Percentiles rank a stretch among this genome's conserved stretches.
These are phyloP conservation scores for Solanum arcanum DNA, from an alignment of 257 asterid species.

Conservation along the genomic window DNA sequence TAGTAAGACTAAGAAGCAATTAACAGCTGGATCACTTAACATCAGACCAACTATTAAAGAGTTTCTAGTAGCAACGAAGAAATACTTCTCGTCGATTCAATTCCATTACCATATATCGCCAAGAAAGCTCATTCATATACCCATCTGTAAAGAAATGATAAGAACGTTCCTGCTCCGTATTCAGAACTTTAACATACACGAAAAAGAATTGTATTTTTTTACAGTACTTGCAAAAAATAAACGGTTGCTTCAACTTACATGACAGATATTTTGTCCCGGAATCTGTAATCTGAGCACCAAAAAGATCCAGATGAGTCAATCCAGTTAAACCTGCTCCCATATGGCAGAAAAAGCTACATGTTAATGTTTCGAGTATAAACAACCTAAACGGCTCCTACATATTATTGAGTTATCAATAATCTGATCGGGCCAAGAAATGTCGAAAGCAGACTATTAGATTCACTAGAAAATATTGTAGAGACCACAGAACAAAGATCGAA, in stretches of 20 bases:
- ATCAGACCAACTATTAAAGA: not conserved
- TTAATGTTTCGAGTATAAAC: not conserved
- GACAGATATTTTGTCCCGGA: not conserved
- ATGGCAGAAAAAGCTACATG: not conserved
- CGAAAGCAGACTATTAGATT: not conserved
- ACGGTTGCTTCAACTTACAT: not conserved
- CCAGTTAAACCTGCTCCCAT: constrained; percentile 1
- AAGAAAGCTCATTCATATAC: not conserved
- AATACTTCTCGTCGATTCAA: not conserved
- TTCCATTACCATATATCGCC: not conserved
- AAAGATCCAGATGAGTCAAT: constrained; percentile 9
- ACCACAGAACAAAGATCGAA: not conserved
- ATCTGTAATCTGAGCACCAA: constrained; percentile 5
- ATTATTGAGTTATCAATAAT: not conserved
- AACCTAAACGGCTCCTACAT: not conserved
- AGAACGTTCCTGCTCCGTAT: not conserved
- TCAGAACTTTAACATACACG: not conserved
- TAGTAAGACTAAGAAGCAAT: not conserved
- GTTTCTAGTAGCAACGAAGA: not conserved
- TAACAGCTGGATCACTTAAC: not conserved
- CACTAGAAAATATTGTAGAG: not conserved
- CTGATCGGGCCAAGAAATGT: not conserved
- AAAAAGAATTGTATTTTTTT: not conserved
- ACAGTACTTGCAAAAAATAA: not conserved
- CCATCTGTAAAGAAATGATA: not conserved